phyloP scores from a whole-genome alignment of 768 basidiomycete genomes.

The Collybia sp. region DNA sequence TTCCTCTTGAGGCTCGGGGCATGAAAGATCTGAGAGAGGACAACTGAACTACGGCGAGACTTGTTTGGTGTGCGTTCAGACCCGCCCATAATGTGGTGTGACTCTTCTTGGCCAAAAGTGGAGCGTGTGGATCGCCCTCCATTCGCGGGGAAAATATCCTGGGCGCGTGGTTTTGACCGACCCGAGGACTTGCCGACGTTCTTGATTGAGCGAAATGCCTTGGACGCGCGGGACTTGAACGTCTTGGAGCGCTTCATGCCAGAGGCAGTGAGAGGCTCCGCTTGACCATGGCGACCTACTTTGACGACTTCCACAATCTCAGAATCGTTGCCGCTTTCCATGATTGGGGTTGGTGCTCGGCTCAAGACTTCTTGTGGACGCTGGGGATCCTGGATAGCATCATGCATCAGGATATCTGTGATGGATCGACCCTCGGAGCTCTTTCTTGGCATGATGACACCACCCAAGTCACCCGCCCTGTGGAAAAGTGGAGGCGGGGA shows the following conservation, averaged over 20 bases:
- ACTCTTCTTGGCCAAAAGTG: constrained; percentile 13
- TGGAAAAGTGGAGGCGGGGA: constrained; percentile 16
- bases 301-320: constrained; percentile 61
- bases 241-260: constrained; percentile 32
- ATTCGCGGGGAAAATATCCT: constrained; percentile 23
- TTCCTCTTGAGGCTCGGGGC: constrained; percentile 16
- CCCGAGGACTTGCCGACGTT: constrained; percentile 31
- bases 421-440: not conserved
- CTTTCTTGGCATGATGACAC: no score
- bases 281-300: constrained; percentile 33
- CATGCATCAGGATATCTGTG: constrained; percentile 6
- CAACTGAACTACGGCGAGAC: constrained; percentile 31
- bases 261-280: constrained; percentile 10
- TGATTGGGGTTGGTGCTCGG: constrained; percentile 9
- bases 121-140: constrained; percentile 5
- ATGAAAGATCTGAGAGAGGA: constrained; percentile 34
- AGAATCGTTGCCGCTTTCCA: constrained; percentile 36
- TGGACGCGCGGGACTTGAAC: constrained; percentile 41
- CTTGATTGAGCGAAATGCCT: constrained; percentile 42
- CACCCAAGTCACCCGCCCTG: not conserved
- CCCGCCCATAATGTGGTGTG: no score
- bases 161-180: constrained; percentile 29
- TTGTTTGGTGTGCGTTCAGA: constrained; percentile 22
- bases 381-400: constrained; percentile 15
- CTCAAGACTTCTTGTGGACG: constrained; percentile 15